A percentile compares a stretch with the other conserved stretches of the same genome.
phyloP scores from a whole-genome alignment of 2,329 filamentous ascomycete genomes.

The Diaporthe capsici region DNA sequence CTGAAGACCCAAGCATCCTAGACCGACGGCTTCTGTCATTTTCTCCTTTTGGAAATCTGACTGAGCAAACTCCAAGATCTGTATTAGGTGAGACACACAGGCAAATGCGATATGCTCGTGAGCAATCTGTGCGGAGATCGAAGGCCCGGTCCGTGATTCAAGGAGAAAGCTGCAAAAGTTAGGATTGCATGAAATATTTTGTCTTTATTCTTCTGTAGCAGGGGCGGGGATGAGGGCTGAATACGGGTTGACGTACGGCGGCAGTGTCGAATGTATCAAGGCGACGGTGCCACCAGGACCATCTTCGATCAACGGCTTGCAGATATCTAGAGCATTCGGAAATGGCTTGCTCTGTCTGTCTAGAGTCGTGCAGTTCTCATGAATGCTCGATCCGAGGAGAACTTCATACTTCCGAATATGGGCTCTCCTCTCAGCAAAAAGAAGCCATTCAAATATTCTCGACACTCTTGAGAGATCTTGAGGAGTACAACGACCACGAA shows the following conservation, averaged over 20 bases:
- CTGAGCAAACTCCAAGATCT: neutral
- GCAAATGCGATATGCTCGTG: neutral
- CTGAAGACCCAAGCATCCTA: neutral
- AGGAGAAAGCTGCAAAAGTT: neutral
- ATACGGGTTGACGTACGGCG: neutral
- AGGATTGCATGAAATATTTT: no score
- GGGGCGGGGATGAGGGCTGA: neutral
- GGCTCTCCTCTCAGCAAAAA: neutral
- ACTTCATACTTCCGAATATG: neutral
- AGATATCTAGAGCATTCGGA: constrained; percentile 4
- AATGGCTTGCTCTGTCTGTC: neutral
- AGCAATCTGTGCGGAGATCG: neutral
- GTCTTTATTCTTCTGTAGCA: no score
- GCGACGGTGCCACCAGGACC: neutral
- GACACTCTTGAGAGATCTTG: neutral
- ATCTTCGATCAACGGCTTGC: constrained; percentile 18
- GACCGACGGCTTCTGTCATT: neutral
- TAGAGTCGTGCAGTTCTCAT: constrained; percentile 4
- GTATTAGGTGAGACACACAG: neutral
- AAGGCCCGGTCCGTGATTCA: neutral
- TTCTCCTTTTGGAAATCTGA: neutral
- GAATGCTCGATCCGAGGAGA: neutral
- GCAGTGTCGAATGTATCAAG: neutral
- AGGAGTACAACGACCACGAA: neutral
- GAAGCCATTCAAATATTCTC: neutral